Percentiles rank a stretch among this genome's conserved stretches.
These are phyloP conservation scores for Epichloe elymi DNA, from an alignment of 2,329 filamentous ascomycete species.

Conservation along the genomic window DNA sequence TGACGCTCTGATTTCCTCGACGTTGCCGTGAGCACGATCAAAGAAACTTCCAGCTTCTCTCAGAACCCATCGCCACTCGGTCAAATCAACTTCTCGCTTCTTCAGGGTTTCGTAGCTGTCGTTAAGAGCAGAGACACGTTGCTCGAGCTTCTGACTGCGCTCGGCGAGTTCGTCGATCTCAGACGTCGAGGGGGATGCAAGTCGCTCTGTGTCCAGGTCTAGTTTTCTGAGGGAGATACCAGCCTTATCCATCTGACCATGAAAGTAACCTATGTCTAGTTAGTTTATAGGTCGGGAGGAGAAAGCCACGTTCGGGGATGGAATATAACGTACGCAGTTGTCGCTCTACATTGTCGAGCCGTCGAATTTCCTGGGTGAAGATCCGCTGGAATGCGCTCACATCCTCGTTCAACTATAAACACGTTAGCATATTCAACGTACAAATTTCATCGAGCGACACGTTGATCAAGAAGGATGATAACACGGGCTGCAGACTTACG, in stretches of 20 bases:
- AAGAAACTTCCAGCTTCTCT: slow-evolving; percentile 96
- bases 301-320: slow-evolving; percentile 1
- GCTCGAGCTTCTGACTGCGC: slow-evolving; percentile 82
- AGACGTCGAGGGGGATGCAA: slow-evolving; percentile 77
- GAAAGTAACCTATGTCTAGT: slow-evolving; percentile 65
- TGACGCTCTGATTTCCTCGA: slow-evolving; percentile 89
- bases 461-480: not conserved
- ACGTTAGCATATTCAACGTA: not conserved
- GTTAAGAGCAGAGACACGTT: slow-evolving; percentile 80
- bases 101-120: slow-evolving; percentile 98
- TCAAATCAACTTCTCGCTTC: slow-evolving; percentile 92
- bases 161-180: slow-evolving; percentile 96
- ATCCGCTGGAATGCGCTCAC: slow-evolving; percentile 92
- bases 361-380: slow-evolving; percentile 93
- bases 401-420: slow-evolving; percentile 72
- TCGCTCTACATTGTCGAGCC: slow-evolving; percentile 94
- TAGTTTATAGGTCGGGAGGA: slow-evolving; percentile 12
- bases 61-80: slow-evolving; percentile 96
- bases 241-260: slow-evolving; percentile 88
- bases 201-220: slow-evolving; percentile 76
- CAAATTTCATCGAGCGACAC: not conserved
- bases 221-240: slow-evolving; percentile 76
- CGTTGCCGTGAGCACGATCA: slow-evolving; percentile 87
- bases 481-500: slow-evolving; percentile 40
- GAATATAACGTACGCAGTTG: slow-evolving; percentile 64